Base-by-base conservation (phyloP, 2,329 filamentous ascomycete genomes). In the Cercospora zeina region DNA sequence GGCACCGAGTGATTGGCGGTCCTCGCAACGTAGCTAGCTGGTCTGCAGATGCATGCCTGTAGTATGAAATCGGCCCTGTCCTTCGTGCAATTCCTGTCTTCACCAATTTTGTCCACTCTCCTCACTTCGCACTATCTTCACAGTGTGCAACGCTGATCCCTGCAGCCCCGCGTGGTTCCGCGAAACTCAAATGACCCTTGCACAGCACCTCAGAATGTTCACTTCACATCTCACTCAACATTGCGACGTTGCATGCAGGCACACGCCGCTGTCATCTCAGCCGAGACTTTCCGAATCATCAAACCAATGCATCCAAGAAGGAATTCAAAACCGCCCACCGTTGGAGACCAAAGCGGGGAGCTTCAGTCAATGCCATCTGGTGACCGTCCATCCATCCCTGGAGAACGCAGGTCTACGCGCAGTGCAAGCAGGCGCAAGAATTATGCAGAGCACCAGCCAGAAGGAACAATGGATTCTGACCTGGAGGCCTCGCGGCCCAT, bases 91-190 rank as follows among this genome's bases (percentile, higher is more conserved):
- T n/a, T n/a, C n/a, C n/a, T 27, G 3, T 27, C 24, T 27, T 6
- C 24, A 6, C 24, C 24, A 27, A 3, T 27, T 27, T 6, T 27
- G 24, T 27, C 24, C 24, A 27, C 24, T 27, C 24, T 27, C 24
- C 24, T 27, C 24, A 27, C 24, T 27, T 27, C 24, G 6, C 4
- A 16, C 16, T 11, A 16, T 10, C 24, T 27, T 27, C 24, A 27
- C 4, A 16, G 39, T 11, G 39, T 10, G 39, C 39, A 45, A 45
- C 39, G 39, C 11, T 45, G 13, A 34, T n/a, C 16, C 53, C 34
- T 42, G 34, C 34, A 37, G 34, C 33, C 34, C 53, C 47, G 53
- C 53, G 9, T 42, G 53, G 53, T 27, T 55, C 53, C 53, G 34
- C 34, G 33, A 27, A 55, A 55, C 53, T 55, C 53, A 42, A 55